phyloP scores from a whole-genome alignment of 179 eudicot species.

The Amaranthus tricolor region DNA sequence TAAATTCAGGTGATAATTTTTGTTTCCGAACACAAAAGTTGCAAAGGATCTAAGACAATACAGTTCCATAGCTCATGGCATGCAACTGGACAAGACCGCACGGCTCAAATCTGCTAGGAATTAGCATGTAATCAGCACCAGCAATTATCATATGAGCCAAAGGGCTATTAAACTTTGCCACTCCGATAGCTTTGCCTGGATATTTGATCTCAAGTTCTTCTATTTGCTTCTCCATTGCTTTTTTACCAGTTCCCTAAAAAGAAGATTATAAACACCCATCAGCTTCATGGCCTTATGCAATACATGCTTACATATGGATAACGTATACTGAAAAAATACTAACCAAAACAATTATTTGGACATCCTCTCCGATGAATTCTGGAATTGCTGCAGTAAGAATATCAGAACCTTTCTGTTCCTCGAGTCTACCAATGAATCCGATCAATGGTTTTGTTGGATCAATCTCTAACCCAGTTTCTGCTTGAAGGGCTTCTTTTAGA shows the following conservation, averaged over 20 bases:
- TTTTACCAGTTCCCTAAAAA: constrained; percentile 89
- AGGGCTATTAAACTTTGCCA: constrained; percentile 75
- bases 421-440: constrained; percentile 98
- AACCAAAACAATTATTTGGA: constrained; percentile 80
- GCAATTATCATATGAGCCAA: constrained; percentile 88
- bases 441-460: constrained; percentile 70
- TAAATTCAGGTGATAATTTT: not conserved
- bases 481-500: constrained; percentile 86
- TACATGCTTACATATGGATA: not conserved
- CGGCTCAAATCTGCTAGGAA: constrained; percentile 97
- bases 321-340: constrained; percentile 20
- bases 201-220: constrained; percentile 62
- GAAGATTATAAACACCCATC: not conserved
- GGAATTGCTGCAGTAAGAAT: constrained; percentile 82
- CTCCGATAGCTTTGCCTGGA: constrained; percentile 79
- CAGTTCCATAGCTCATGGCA: constrained; percentile 97
- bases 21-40: not conserved
- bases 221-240: constrained; percentile 71
- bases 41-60: constrained; percentile 4
- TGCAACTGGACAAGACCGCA: constrained; percentile 98
- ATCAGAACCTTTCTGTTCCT: constrained; percentile 97
- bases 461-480: constrained; percentile 81
- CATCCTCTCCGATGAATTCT: constrained; percentile 58
- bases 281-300: not conserved
- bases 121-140: constrained; percentile 80